These are phyloP conservation scores for Borovskyia barvae DNA, from an alignment of 208 protist species.

Conservation along the genomic window DNA sequence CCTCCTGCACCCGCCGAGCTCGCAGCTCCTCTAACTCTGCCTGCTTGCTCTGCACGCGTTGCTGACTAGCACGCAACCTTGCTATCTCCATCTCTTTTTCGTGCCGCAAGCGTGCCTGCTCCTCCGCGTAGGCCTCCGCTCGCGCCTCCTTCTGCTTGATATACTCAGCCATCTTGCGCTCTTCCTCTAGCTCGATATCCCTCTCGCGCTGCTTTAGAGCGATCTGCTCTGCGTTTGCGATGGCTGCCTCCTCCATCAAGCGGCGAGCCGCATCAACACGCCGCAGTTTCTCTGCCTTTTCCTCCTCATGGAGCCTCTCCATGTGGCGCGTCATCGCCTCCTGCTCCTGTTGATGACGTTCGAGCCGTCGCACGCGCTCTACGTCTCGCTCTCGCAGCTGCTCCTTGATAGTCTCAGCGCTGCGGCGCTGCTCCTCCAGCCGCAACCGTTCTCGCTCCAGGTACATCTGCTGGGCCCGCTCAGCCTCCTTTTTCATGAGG, in stretches of 20 bases:
- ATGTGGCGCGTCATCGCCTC: constrained; percentile 92
- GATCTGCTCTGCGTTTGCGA: constrained; percentile 94
- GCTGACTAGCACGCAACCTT: constrained; percentile 81
- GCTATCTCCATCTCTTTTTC: constrained; percentile 93
- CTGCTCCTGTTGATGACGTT: constrained; percentile 91
- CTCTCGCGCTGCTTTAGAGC: constrained; percentile 79
- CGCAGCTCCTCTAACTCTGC: constrained; percentile 91
- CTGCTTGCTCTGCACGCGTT: constrained; percentile 91
- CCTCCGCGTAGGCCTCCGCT: constrained; percentile 85
- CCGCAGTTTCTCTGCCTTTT: constrained; percentile 79
- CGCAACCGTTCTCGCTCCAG: constrained; percentile 86
- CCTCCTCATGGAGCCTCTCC: constrained; percentile 83
- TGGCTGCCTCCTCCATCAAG: constrained; percentile 91
- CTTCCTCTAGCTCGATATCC: constrained; percentile 82
- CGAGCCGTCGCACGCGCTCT: constrained; percentile 85
- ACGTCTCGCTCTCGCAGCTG: constrained; percentile 91
- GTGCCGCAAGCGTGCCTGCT: constrained; percentile 72
- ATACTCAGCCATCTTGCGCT: constrained; percentile 87
- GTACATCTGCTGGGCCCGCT: constrained; percentile 87
- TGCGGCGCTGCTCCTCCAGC: constrained; percentile 76
- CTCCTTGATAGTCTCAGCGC: constrained; percentile 80
- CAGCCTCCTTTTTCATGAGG: constrained; percentile 83
- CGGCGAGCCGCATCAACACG: constrained; percentile 67
- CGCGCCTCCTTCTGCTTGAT: constrained; percentile 79
- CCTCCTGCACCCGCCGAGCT: constrained; percentile 86